Conservation (phyloP, 352 stramenopile species). For the Plasmopara halstedii region DNA sequence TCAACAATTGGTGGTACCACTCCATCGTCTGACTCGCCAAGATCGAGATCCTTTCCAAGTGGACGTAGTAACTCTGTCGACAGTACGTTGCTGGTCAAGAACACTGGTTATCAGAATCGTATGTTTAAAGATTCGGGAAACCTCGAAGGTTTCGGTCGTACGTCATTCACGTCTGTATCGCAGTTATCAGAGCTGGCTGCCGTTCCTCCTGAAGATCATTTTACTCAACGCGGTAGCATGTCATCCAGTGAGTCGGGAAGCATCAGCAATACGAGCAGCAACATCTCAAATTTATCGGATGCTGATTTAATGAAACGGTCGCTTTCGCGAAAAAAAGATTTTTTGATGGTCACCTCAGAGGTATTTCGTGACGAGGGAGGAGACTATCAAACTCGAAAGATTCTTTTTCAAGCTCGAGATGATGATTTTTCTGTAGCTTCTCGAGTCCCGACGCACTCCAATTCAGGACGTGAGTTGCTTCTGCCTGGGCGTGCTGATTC, state of each 20-base stretch:
- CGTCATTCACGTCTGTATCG: slow-evolving; percentile 70
- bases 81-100: slow-evolving; percentile 35
- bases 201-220: slow-evolving; percentile 17
- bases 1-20: slow-evolving; percentile 20
- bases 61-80: slow-evolving; percentile 42
- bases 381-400: slow-evolving; percentile 84
- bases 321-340: slow-evolving; percentile 83
- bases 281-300: slow-evolving; percentile 34
- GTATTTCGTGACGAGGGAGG: slow-evolving; percentile 82
- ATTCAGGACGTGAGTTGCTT: slow-evolving; percentile 48
- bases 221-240: slow-evolving; percentile 32
- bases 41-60: slow-evolving; percentile 18
- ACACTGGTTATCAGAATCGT: slow-evolving; percentile 37
- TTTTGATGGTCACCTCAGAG: slow-evolving; percentile 86
- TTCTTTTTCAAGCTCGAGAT: slow-evolving; percentile 79
- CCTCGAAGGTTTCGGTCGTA: slow-evolving; percentile 53
- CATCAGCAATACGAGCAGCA: slow-evolving; percentile 13
- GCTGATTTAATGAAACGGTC: slow-evolving; percentile 76
- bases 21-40: slow-evolving; percentile 22
- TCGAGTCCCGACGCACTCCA: slow-evolving; percentile 60
- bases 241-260: slow-evolving; percentile 40
- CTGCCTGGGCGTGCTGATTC: slow-evolving; percentile 22
- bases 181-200: slow-evolving; percentile 44
- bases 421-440: slow-evolving; percentile 84
- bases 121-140: slow-evolving; percentile 35